Percentiles rank a stretch among this genome's conserved stretches.
These are phyloP conservation scores for Amoebophrya sp. DNA, from an alignment of 169 alveolate species.

Conservation along the genomic window DNA sequence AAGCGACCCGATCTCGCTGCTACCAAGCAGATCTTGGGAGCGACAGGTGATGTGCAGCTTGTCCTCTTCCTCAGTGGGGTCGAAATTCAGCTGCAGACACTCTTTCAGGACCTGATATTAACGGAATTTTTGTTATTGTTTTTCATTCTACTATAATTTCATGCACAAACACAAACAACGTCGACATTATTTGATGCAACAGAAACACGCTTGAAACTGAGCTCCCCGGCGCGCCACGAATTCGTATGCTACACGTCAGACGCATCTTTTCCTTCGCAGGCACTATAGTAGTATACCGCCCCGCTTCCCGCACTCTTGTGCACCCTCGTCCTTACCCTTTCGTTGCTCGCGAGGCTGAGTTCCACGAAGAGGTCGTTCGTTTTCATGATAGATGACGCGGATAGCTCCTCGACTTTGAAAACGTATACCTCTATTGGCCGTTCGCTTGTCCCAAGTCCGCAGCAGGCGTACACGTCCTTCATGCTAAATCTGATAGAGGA, in stretches of 20 bases:
- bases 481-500: no score
- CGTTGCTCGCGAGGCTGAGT: not conserved
- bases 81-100: not conserved
- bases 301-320: not conserved
- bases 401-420: not conserved
- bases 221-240: no score
- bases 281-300: constrained; percentile 6
- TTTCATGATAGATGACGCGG: not conserved
- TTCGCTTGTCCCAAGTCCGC: not conserved
- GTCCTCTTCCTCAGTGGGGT: not conserved
- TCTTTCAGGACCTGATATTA: not conserved
- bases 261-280: no score
- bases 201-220: no score
- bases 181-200: no score
- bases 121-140: no score
- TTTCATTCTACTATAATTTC: no score
- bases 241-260: no score
- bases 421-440: not conserved
- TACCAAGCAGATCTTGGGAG: not conserved
- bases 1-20: not conserved
- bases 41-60: not conserved
- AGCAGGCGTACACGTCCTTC: not conserved
- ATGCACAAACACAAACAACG: no score
- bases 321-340: not conserved
- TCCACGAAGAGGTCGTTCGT: not conserved